Percentiles rank a stretch among this genome's conserved stretches.
Evolutionary conservation across 257 asterid genomes (phyloP).

Genomic region (Penstemon barbatus): DNA sequence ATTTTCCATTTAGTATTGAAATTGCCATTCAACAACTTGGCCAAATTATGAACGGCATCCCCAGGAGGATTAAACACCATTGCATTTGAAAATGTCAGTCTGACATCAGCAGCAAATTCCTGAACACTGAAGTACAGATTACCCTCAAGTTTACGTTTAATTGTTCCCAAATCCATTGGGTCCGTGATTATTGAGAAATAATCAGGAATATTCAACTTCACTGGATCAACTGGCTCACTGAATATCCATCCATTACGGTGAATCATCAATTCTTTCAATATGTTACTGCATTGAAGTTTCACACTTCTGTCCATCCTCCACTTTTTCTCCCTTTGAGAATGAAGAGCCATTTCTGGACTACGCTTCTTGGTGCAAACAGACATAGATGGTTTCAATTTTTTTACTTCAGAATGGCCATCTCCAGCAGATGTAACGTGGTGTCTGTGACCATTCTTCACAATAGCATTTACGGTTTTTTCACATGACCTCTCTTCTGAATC

Average conservation of each 20-base stretch:
- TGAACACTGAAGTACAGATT: slow-evolving; percentile 48
- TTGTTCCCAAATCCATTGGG: slow-evolving; percentile 92
- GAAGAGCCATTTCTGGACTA: slow-evolving; percentile 35
- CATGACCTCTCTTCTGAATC: slow-evolving; percentile 33
- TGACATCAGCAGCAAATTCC: slow-evolving; percentile 74
- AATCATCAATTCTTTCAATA: slow-evolving; percentile 51
- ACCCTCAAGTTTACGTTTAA: slow-evolving; percentile 52
- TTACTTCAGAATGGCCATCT: slow-evolving; percentile 27
- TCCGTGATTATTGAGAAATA: slow-evolving; percentile 52
- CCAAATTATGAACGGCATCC: slow-evolving; percentile 46
- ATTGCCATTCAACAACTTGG: slow-evolving; percentile 41
- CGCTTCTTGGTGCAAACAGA: slow-evolving; percentile 47
- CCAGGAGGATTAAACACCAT: slow-evolving; percentile 67
- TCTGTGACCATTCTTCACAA: slow-evolving; percentile 20
- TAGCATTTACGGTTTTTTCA: slow-evolving; percentile 23
- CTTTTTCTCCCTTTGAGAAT: slow-evolving; percentile 43
- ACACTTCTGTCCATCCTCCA: slow-evolving; percentile 53
- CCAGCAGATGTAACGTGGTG: slow-evolving; percentile 3
- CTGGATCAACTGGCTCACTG: slow-evolving; percentile 77
- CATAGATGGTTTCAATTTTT: slow-evolving; percentile 31
- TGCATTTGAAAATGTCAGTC: slow-evolving; percentile 75
- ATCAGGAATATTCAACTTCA: slow-evolving; percentile 63
- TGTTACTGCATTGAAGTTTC: slow-evolving; percentile 48
- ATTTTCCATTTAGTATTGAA: slow-evolving; percentile 61
- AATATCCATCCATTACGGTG: slow-evolving; percentile 49